Conservation (phyloP, 305 asterid genomes). For the Fraxinus velutina region DNA sequence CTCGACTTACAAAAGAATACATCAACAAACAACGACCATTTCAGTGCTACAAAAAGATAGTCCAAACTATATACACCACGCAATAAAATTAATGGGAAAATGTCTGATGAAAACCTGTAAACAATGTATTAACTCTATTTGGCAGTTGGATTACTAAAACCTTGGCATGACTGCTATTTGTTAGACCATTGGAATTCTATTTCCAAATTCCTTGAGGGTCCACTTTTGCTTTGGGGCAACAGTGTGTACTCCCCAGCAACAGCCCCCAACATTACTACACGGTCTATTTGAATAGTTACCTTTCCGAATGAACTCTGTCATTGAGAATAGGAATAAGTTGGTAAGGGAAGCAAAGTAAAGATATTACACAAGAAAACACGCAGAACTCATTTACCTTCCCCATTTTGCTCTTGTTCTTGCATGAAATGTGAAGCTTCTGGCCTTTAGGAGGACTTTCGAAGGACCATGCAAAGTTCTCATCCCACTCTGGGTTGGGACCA, state of each 20-base stretch:
- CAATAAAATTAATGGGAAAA: slow-evolving; percentile 25
- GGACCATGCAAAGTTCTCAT: slow-evolving; percentile 91
- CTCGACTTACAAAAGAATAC: slow-evolving; percentile 45
- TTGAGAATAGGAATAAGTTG: slow-evolving; percentile 16
- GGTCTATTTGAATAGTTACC: slow-evolving; percentile 94
- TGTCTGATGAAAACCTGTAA: slow-evolving; percentile 24
- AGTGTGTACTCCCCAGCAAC: slow-evolving; percentile 93
- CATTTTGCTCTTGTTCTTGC: slow-evolving; percentile 99
- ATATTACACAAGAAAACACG: background rate
- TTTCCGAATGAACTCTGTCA: slow-evolving; percentile 89
- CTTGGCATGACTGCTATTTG: slow-evolving; percentile 31
- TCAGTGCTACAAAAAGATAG: slow-evolving; percentile 27
- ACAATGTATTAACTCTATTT: slow-evolving; percentile 22
- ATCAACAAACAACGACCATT: slow-evolving; percentile 30
- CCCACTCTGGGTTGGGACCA: slow-evolving; percentile 96
- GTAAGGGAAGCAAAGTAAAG: background rate
- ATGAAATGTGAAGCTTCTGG: slow-evolving; percentile 94
- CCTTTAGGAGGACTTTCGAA: slow-evolving; percentile 98
- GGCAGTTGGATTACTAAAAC: background rate
- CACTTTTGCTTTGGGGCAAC: slow-evolving; percentile 90
- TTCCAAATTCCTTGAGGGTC: slow-evolving; percentile 87
- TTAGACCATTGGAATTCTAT: slow-evolving; percentile 97
- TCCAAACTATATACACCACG: slow-evolving; percentile 41
- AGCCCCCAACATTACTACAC: slow-evolving; percentile 94
- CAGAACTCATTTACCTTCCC: slow-evolving; percentile 58